Conservation (phyloP, 768 basidiomycete genomes). For the Suillus spraguei region DNA sequence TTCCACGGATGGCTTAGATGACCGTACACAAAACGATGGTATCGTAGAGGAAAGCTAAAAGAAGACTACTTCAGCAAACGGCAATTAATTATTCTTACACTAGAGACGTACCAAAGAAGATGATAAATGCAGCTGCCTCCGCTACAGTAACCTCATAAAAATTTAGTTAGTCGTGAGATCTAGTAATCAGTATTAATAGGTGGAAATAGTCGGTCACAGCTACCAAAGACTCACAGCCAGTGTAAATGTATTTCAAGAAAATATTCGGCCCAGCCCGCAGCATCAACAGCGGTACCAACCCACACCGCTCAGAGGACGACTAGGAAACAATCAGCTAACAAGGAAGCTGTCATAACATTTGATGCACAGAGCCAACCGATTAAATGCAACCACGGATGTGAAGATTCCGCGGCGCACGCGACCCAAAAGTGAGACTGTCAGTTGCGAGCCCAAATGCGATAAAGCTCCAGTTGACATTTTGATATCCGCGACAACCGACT, state of each 20-base stretch:
- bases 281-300: constrained; percentile 19
- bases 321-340: constrained; percentile 6
- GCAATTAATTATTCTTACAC: neutral
- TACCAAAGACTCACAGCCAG: constrained; percentile 13
- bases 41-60: constrained; percentile 27
- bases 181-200: constrained; percentile 5
- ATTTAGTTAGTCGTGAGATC: constrained; percentile 16
- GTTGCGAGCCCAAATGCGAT: constrained; percentile 20
- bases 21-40: constrained; percentile 25
- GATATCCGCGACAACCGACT: constrained; percentile 16
- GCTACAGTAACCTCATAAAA: constrained; percentile 23
- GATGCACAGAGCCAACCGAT: constrained; percentile 29
- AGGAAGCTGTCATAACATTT: neutral
- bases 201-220: neutral
- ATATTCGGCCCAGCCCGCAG: constrained; percentile 12
- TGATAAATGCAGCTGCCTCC: constrained; percentile 24
- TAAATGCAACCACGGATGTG: constrained; percentile 26
- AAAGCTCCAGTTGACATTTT: constrained; percentile 11
- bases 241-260: constrained; percentile 24
- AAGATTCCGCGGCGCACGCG: constrained; percentile 14
- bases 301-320: constrained; percentile 28
- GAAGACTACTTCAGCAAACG: neutral
- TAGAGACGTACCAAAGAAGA: constrained; percentile 25
- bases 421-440: constrained; percentile 14
- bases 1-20: constrained; percentile 25